These are phyloP conservation scores for Penicillium herquei DNA, from an alignment of 495 filamentous ascomycete species.

Conservation along the genomic window DNA sequence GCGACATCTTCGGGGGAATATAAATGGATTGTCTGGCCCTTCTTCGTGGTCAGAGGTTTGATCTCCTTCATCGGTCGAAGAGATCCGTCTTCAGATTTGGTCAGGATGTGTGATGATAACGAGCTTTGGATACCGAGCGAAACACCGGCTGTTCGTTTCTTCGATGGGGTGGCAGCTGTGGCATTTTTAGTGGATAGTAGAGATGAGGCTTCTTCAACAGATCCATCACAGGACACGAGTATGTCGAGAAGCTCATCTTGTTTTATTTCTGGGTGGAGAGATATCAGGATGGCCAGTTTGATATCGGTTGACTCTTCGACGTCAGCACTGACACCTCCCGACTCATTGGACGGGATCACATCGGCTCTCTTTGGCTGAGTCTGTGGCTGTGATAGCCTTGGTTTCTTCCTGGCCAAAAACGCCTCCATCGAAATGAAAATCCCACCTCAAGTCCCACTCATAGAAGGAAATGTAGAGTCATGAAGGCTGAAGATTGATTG, in stretches of 20 bases:
- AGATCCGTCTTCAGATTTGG: constrained; percentile 23
- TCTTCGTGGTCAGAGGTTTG: constrained; percentile 55
- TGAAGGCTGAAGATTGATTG: constrained; percentile 1
- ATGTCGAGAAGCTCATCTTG: constrained; percentile 72
- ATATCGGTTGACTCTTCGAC: constrained; percentile 81
- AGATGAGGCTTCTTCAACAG: constrained; percentile 60
- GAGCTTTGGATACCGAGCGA: constrained; percentile 38
- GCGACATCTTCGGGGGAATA: constrained; percentile 77
- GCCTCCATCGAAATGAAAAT: constrained; percentile 48
- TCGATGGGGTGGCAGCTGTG: constrained; percentile 24
- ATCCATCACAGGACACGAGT: constrained; percentile 73
- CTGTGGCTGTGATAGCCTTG: constrained; percentile 25
- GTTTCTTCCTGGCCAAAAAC: constrained; percentile 54
- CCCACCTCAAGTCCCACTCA: not conserved
- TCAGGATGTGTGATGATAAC: constrained; percentile 46
- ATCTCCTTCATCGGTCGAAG: constrained; percentile 36
- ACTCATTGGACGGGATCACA: not conserved
- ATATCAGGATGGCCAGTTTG: constrained; percentile 80
- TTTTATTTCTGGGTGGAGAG: constrained; percentile 63
- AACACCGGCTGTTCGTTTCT: constrained; percentile 17
- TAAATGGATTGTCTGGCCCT: constrained; percentile 78
- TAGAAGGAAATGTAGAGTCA: not conserved
- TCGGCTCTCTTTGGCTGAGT: constrained; percentile 3
- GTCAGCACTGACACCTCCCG: constrained; percentile 2
- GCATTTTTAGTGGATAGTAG: constrained; percentile 38